Evolutionary conservation across 768 basidiomycete species (phyloP).

Genomic region (Phallus indusiatus): DNA sequence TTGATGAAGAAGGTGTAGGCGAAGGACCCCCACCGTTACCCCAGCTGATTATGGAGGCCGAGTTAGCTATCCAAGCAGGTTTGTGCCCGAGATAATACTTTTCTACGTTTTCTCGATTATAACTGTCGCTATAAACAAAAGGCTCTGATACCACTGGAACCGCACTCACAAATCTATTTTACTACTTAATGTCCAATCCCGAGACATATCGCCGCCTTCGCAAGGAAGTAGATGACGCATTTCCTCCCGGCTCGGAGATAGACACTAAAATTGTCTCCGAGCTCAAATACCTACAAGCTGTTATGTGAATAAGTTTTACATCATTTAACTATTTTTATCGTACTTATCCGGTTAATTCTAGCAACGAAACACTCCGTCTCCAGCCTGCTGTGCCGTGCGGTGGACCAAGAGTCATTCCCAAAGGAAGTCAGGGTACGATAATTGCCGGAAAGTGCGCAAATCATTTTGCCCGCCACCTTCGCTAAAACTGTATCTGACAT

Average conservation of each 20-base stretch:
- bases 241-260: constrained; percentile 27
- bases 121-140: background rate
- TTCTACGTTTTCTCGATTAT: background rate
- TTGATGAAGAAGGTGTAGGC: constrained; percentile 30
- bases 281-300: constrained; percentile 26
- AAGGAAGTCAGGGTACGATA: constrained; percentile 26
- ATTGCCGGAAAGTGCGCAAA: constrained; percentile 32
- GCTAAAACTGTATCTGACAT: background rate
- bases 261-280: constrained; percentile 13
- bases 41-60: constrained; percentile 27
- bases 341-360: constrained; percentile 12
- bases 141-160: constrained; percentile 39
- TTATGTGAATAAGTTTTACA: constrained; percentile 18
- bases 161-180: constrained; percentile 30
- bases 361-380: constrained; percentile 44
- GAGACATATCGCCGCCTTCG: constrained; percentile 26
- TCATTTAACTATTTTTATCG: background rate
- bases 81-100: background rate
- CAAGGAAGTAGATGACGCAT: constrained; percentile 32
- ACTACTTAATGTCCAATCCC: constrained; percentile 30
- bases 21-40: constrained; percentile 16
- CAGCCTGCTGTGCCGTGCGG: constrained; percentile 41
- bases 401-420: constrained; percentile 32
- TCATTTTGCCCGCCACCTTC: background rate
- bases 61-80: constrained; percentile 33